phyloP scores from a whole-genome alignment of 2,329 filamentous ascomycete species.

The Claviceps maximensis region DNA sequence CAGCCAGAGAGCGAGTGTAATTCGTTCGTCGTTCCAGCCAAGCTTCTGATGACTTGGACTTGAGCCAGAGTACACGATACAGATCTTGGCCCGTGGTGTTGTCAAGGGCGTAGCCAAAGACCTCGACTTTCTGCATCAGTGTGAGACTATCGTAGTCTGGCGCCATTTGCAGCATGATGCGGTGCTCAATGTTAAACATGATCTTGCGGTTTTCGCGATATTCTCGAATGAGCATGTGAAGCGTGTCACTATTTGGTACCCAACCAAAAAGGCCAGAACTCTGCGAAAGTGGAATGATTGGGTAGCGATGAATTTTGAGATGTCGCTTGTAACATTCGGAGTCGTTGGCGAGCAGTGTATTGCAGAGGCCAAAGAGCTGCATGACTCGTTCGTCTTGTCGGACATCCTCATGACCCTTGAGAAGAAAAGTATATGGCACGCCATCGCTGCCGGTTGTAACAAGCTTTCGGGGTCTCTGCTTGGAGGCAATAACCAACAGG shows the following conservation, averaged over 20 bases:
- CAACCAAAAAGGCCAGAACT: constrained; percentile 91
- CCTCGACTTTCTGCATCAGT: constrained; percentile 99
- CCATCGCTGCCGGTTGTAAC: constrained; percentile 84
- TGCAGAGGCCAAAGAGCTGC: constrained; percentile 96
- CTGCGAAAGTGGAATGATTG: constrained; percentile 92
- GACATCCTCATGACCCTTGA: constrained; percentile 99
- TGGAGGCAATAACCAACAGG: constrained; percentile 86
- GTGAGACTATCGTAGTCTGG: constrained; percentile 98
- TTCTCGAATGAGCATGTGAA: constrained; percentile 92
- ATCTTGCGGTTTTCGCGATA: constrained; percentile 97
- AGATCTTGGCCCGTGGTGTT: constrained; percentile 98
- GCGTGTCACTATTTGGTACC: constrained; percentile 94
- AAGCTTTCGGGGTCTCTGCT: constrained; percentile 86
- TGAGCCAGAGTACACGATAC: constrained; percentile 95
- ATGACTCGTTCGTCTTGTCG: constrained; percentile 98
- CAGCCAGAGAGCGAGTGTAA: constrained; percentile 89
- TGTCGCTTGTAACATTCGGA: constrained; percentile 95
- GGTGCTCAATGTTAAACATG: constrained; percentile 94
- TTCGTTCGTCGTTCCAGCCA: constrained; percentile 98
- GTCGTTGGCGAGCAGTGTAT: constrained; percentile 86
- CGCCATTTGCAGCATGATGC: constrained; percentile 99
- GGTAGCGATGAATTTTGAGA: constrained; percentile 89
- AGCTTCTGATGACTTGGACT: constrained; percentile 94
- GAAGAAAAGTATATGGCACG: constrained; percentile 68
- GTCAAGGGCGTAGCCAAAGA: constrained; percentile 97